Evolutionary conservation across 441 rosid genomes (phyloP).

Genomic region (Mallotus repandus): DNA sequence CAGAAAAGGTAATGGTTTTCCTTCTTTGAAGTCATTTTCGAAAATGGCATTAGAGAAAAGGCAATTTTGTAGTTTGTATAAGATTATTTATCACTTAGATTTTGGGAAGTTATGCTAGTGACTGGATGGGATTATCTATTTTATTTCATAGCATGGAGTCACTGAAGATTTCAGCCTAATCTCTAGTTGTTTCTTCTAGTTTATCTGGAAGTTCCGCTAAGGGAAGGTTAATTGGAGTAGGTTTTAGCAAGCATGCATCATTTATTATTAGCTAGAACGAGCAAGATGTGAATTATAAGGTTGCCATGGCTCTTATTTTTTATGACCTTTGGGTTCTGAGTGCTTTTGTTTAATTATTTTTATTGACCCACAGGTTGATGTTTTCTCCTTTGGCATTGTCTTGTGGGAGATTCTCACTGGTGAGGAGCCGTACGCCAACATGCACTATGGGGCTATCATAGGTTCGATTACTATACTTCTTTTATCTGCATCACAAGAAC

Average conservation of each 20-base stretch:
- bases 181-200: not conserved
- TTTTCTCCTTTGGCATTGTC: conserved; percentile 90
- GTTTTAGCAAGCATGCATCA: not conserved
- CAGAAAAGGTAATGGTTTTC: conserved; percentile 70
- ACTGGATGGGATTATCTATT: not conserved
- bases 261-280: not conserved
- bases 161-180: not conserved
- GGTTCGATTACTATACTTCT: conserved; percentile 38
- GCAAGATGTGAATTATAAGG: not conserved
- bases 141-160: not conserved
- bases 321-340: conserved; percentile 2
- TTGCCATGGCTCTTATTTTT: not conserved
- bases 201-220: not conserved
- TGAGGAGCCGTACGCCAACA: conserved; percentile 94
- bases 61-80: not conserved
- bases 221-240: not conserved
- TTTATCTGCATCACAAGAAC: conserved; percentile 10
- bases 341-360: not conserved
- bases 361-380: conserved; percentile 64
- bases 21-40: not conserved
- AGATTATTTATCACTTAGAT: not conserved
- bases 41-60: not conserved
- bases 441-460: conserved; percentile 96
- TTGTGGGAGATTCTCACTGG: conserved; percentile 98
- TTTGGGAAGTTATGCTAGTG: conserved; percentile 8